phyloP scores from a whole-genome alignment of 352 stramenopile genomes.

The Pythium utonaiense region DNA sequence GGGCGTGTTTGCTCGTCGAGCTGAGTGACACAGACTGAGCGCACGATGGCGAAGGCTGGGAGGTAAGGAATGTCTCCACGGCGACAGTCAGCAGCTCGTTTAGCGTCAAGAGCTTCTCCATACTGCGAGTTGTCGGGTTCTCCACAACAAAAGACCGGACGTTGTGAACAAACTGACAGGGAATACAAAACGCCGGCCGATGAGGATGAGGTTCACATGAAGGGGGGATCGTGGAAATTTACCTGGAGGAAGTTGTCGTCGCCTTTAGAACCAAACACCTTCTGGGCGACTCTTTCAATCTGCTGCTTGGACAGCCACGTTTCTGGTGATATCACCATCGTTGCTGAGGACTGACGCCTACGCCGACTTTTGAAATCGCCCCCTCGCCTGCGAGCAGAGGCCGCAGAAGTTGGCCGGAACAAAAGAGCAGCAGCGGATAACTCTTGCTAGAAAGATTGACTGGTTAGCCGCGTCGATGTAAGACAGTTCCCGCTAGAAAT shows the following conservation, averaged over 20 bases:
- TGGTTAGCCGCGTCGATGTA: not conserved
- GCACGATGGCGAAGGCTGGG: not conserved
- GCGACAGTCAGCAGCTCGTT: constrained; percentile 19
- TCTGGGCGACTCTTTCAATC: constrained; percentile 36
- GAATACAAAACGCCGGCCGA: no score
- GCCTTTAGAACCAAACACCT: constrained; percentile 43
- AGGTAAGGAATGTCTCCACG: constrained; percentile 8
- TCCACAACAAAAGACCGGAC: constrained; percentile 9
- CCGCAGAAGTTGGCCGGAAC: constrained; percentile 17
- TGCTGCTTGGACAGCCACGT: constrained; percentile 54
- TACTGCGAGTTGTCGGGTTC: not conserved
- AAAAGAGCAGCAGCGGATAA: not conserved
- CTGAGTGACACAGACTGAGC: constrained; percentile 2
- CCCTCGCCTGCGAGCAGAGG: constrained; percentile 3
- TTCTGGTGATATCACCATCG: not conserved
- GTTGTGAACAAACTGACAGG: constrained; percentile 20
- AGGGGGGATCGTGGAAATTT: not conserved
- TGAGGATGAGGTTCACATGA: no score
- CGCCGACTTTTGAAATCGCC: not conserved
- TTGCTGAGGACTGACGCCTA: not conserved
- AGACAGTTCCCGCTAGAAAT: not conserved
- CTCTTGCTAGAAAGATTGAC: constrained; percentile 7
- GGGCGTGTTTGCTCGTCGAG: constrained; percentile 15
- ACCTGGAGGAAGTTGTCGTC: constrained; percentile 52
- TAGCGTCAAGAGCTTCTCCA: constrained; percentile 9